Base-by-base conservation (phyloP, 345 rosid species). In the Arabidopsis thaliana region DNA sequence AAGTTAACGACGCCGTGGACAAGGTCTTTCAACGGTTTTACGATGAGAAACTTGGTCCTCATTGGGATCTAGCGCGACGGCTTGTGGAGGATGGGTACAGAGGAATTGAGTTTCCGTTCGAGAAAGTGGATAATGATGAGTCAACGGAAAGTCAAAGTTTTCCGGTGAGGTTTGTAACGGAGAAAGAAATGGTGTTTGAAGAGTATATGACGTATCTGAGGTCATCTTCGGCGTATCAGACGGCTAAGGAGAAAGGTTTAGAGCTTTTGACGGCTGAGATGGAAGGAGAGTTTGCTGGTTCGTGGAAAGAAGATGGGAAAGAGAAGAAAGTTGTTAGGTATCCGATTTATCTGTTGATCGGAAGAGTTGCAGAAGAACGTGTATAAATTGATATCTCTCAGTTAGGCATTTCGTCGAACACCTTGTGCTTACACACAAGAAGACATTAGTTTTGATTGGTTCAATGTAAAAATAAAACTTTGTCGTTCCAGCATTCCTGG, bases 161-260 rank as follows among this genome's bases (percentile, higher is more conserved):
- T 1, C 94, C 96, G 33, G 71, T 87, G 37, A 75, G 73, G 80
- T 85, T 93, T 23, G 83, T 67, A 30, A 40, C 84, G 20, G 91
- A 87, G 83, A 82, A 57, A 49, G 34, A 65, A 28, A 87, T 93
- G 98, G 86, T 44, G 51, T 62, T 87, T 30, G 93, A 82, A 2
- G 87, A 79, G 24, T 88, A 34, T 72, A 68, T 93, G 55, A 79
- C 83, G 5, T 93, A 86, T 68, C 25, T 90, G 59, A 82, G 82
- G 81, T 87, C 96, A 3, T 76, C 87, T 83, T 88, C 96, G 6
- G 88, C 88, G 2, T 90, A 86, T 77, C 91, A 87, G 73, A 90
- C 82, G 13, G 98, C 95, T 2, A 83, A 80, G 67, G 88, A 84
- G 34, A 83, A 79, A 36, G 91, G 90, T 7, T 51, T 88, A 22